phyloP scores from a whole-genome alignment of 805 yeast genomes.

The Tetrapisispora fleetii region DNA sequence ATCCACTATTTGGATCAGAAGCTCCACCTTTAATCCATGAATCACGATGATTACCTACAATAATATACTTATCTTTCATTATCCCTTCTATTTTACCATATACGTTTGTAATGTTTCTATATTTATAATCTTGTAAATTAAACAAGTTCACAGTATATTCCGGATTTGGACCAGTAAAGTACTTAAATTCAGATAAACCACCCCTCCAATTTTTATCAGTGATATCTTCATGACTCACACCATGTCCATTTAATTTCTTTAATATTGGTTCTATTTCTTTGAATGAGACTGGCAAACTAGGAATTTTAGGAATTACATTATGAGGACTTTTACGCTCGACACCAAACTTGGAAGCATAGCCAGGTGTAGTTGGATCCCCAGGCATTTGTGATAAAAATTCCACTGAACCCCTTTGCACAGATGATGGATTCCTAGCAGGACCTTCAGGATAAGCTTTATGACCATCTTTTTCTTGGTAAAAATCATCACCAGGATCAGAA shows the following conservation, averaged over 20 bases:
- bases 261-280: constrained; percentile 56
- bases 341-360: constrained; percentile 43
- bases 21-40: constrained; percentile 78
- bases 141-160: constrained; percentile 40
- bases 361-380: constrained; percentile 77
- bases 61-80: constrained; percentile 57
- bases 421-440: constrained; percentile 65
- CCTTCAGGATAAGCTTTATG: constrained; percentile 63
- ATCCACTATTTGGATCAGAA: constrained; percentile 59
- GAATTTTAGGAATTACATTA: constrained; percentile 49
- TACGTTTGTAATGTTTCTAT: constrained; percentile 64
- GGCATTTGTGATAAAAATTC: constrained; percentile 51
- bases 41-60: constrained; percentile 80
- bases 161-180: constrained; percentile 44
- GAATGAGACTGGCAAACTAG: constrained; percentile 60
- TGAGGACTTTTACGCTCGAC: constrained; percentile 42
- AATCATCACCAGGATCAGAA: constrained; percentile 62
- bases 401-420: constrained; percentile 71
- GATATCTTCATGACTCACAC: constrained; percentile 32
- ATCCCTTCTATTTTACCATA: constrained; percentile 68
- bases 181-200: constrained; percentile 35
- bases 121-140: constrained; percentile 51
- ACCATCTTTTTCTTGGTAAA: constrained; percentile 44
- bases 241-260: constrained; percentile 47
- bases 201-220: constrained; percentile 39